Conservation (phyloP, 129 eudicot species). For the Escallonia herrerae region DNA sequence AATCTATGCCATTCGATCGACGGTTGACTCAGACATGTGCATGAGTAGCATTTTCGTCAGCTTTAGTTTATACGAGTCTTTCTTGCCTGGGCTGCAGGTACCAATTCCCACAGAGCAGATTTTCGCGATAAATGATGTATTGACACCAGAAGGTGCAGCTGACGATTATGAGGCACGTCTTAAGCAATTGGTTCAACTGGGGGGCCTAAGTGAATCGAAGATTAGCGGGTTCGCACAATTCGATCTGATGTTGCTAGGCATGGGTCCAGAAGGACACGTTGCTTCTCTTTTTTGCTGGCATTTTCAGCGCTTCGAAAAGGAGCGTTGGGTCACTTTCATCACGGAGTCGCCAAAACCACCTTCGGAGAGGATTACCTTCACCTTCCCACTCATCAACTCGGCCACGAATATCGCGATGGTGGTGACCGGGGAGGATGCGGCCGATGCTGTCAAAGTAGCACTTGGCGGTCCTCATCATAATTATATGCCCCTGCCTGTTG, state of each 20-base stretch:
- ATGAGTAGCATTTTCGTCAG: too few relatives aligned
- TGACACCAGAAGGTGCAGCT: conserved; percentile 71
- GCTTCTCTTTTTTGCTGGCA: conserved; percentile 87
- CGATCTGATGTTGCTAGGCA: conserved; percentile 69
- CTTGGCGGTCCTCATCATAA: conserved; percentile 26
- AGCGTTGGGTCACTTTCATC: conserved; percentile 72
- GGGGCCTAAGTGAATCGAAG: conserved; percentile 27
- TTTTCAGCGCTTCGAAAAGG: conserved; percentile 54
- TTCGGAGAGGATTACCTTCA: conserved; percentile 75
- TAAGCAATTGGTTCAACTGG: conserved; percentile 36
- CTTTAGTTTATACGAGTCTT: too few relatives aligned
- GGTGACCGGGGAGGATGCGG: conserved; percentile 60
- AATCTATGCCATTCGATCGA: too few relatives aligned
- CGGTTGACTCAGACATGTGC: too few relatives aligned
- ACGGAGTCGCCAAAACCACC: conserved; percentile 92
- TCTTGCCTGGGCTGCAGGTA: conserved; percentile 29
- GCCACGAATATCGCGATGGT: conserved; percentile 67
- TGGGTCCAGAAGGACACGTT: conserved; percentile 97
- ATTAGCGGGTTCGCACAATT: conserved; percentile 60
- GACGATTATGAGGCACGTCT: conserved; percentile 65
- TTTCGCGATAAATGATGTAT: conserved; percentile 48
- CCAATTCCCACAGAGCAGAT: conserved; percentile 55
- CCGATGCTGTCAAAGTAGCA: conserved; percentile 46
- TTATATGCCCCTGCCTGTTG: conserved; percentile 46
- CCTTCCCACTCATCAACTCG: conserved; percentile 81